Percentiles rank a stretch among this genome's conserved stretches.
Conservation (phyloP, 140 eudicot genomes). For the Flaveria floridana region DNA sequence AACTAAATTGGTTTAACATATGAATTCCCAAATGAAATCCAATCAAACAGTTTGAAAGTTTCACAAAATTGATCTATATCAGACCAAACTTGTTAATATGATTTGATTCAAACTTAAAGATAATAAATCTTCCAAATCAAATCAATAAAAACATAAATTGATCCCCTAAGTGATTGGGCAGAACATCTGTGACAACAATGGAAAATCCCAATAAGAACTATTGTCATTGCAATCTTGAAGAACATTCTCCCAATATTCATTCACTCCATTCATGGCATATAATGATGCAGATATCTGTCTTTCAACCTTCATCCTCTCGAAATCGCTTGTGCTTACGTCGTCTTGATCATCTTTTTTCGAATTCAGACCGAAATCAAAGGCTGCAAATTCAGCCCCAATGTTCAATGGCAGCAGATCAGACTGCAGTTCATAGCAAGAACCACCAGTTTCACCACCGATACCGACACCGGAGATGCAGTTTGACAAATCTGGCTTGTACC, state of each 20-base stretch:
- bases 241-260: conserved; percentile 69
- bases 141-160: conserved; percentile 15
- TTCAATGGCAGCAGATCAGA: conserved; percentile 28
- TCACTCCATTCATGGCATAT: conserved; percentile 75
- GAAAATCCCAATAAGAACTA: conserved; percentile 61
- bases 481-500: conserved; percentile 67
- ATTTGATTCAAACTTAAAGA: conserved; percentile 19
- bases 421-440: conserved; percentile 27
- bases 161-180: conserved; percentile 41
- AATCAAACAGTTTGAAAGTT: neutral
- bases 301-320: conserved; percentile 75
- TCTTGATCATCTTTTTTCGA: conserved; percentile 25
- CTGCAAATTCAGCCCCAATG: conserved; percentile 33
- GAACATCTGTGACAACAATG: conserved; percentile 58
- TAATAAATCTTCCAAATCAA: conserved; percentile 32
- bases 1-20: neutral
- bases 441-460: conserved; percentile 23
- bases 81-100: conserved; percentile 8
- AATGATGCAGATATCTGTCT: conserved; percentile 87
- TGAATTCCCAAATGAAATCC: conserved; percentile 8
- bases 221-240: conserved; percentile 39
- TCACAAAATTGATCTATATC: neutral
- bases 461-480: conserved; percentile 32
- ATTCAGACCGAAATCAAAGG: conserved; percentile 25
- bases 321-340: conserved; percentile 40